Evolutionary conservation across 2,329 filamentous ascomycete species (phyloP), one percentile per base, ranked within the genome.

Genomic region (Ilyonectria destructans): DNA sequence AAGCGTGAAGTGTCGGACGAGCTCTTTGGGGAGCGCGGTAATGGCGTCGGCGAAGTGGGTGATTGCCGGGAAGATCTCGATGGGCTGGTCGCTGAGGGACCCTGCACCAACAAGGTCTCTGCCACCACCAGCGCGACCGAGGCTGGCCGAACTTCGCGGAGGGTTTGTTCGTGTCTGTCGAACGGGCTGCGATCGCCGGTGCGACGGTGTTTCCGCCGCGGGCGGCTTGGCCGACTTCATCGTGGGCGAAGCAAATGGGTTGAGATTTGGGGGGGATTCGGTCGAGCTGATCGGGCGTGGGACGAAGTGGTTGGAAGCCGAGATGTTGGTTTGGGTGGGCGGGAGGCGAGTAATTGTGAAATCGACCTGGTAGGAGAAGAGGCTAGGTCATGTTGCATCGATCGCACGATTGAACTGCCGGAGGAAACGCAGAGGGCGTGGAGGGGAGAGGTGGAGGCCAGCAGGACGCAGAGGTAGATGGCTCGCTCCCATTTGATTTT

Each of bases 1-100:
- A 64, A 98, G 88, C 37, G 96, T 98, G 76, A 97, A 97, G 81
- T 99, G 96, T 78, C 95, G 92, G 75, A 97, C 94, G 58, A 98
- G 93, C 83, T 99, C 96, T 80, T 95, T 95, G 5, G 96, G 96
- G 29, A 99, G 89, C 45, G 96, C 95, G 58, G 94, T 92, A 78
- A 98, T 94, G 70, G 95, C 92, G 81, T 98, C 95, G 70, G 96
- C 93, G 80, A 99, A 98, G 82, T 91, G 89, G 12, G 88, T 91
- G 71, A 91, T 87, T 61, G 87, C 90, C 51, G 90, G 90, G 74
- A 90, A 91, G 75, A 91, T 90, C 74, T 91, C 88, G 83, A 91
- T 90, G 75, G 88, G 87, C 75, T 90, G 88, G 69, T 89, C 87
- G 63, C 85, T 83, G 59, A 81, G 80, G 37, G 83, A 80, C 64